phyloP scores from a whole-genome alignment of 2,329 filamentous ascomycete species.

The Leptosphaerulina australis region DNA sequence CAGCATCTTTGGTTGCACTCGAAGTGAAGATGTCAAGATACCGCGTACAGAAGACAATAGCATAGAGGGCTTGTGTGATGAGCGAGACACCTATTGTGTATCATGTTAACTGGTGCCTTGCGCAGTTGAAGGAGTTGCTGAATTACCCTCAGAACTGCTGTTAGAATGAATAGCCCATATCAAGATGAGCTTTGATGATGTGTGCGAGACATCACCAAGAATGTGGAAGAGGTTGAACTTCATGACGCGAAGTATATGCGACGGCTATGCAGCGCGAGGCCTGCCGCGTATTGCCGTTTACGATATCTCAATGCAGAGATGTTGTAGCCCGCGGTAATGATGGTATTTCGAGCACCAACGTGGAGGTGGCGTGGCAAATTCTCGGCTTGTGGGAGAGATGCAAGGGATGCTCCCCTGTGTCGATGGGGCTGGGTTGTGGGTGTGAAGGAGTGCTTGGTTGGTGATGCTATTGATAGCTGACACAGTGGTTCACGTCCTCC shows the following conservation, averaged over 20 bases:
- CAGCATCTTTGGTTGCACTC: slow-evolving; percentile 47
- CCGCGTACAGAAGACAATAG: slow-evolving; percentile 80
- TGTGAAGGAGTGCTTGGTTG: background rate
- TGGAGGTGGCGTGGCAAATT: slow-evolving; percentile 7
- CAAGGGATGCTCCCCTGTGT: slow-evolving; percentile 14
- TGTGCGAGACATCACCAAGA: slow-evolving; percentile 82
- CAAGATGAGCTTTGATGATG: slow-evolving; percentile 85
- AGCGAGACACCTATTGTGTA: slow-evolving; percentile 74
- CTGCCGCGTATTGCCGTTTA: slow-evolving; percentile 24
- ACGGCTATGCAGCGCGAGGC: slow-evolving; percentile 35
- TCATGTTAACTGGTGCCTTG: slow-evolving; percentile 6
- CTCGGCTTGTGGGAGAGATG: background rate
- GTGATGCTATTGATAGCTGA: slow-evolving; percentile 25
- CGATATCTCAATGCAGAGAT: slow-evolving; percentile 6
- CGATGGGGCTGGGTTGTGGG: background rate
- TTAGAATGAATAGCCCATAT: slow-evolving; percentile 91
- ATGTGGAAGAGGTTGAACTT: slow-evolving; percentile 69
- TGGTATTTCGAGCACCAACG: background rate
- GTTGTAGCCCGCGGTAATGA: background rate
- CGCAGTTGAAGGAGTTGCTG: background rate
- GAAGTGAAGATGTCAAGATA: slow-evolving; percentile 79
- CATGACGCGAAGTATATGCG: slow-evolving; percentile 27
- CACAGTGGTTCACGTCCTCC: slow-evolving; percentile 1
- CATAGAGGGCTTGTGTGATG: slow-evolving; percentile 88
- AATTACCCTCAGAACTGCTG: slow-evolving; percentile 77